Evolutionary conservation across 495 filamentous ascomycete species (phyloP).

Genomic region (Physcia stellaris): DNA sequence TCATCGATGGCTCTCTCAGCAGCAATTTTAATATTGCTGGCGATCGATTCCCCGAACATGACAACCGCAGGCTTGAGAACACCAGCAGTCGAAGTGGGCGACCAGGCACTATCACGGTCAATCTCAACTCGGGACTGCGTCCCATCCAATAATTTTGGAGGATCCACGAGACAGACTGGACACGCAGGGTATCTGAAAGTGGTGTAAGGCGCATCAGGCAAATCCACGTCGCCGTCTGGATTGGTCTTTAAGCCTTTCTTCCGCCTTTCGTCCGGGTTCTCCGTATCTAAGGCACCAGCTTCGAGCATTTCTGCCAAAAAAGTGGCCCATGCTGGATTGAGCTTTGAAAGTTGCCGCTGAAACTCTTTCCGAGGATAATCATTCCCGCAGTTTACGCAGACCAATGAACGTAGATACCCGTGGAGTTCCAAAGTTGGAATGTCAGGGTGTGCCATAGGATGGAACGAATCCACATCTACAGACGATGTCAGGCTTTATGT

Average conservation of each 20-base stretch:
- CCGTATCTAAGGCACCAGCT: constrained; percentile 60
- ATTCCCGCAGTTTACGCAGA: constrained; percentile 65
- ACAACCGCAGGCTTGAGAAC: constrained; percentile 83
- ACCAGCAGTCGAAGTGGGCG: constrained; percentile 51
- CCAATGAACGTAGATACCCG: constrained; percentile 68
- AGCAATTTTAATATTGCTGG: constrained; percentile 46
- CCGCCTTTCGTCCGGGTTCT: constrained; percentile 56
- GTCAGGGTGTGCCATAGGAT: constrained; percentile 60
- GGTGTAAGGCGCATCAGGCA: constrained; percentile 75
- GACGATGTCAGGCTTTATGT: too few relatives aligned
- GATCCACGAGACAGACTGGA: constrained; percentile 58
- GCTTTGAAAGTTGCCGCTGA: constrained; percentile 55
- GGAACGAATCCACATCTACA: constrained; percentile 81
- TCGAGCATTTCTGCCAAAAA: constrained; percentile 59
- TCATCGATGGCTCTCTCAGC: constrained; percentile 70
- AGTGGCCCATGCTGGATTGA: constrained; percentile 79
- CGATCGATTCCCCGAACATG: constrained; percentile 92
- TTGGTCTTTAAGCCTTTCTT: constrained; percentile 66
- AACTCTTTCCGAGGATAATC: constrained; percentile 56
- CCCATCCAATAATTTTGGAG: constrained; percentile 47
- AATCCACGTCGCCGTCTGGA: constrained; percentile 86
- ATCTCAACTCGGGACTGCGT: constrained; percentile 45
- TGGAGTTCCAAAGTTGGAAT: constrained; percentile 75
- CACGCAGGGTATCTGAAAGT: constrained; percentile 89
- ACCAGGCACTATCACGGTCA: constrained; percentile 73